A percentile compares a stretch with the other conserved stretches of the same genome.
Conservation (phyloP, 257 asterid genomes). For the Apocynum venetum region DNA sequence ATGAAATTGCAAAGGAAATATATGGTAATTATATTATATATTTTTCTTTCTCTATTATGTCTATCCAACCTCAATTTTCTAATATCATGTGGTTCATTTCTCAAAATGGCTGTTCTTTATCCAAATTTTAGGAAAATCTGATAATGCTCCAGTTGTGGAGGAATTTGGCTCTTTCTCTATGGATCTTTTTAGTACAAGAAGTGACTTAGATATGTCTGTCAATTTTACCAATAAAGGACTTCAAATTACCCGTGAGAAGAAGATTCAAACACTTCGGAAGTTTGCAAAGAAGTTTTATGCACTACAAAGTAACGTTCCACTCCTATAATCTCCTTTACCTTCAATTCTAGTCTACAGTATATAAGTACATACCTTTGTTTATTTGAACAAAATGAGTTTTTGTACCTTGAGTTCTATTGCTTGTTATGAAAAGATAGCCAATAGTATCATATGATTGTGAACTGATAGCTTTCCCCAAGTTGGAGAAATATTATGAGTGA, state of each 20-base stretch:
- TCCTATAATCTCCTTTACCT: neutral
- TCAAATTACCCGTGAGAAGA: conserved; percentile 58
- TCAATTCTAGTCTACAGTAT: neutral
- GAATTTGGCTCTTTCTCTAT: conserved; percentile 89
- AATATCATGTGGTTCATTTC: neutral
- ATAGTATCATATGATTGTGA: neutral
- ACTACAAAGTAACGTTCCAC: conserved; percentile 50
- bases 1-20: conserved; percentile 73
- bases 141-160: conserved; percentile 59
- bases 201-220: conserved; percentile 86
- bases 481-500: neutral
- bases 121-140: conserved; percentile 45
- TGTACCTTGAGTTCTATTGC: neutral
- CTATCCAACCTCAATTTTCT: neutral
- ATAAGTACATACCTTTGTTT: neutral
- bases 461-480: neutral
- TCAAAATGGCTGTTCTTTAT: conserved; percentile 9
- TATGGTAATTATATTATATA: conserved; percentile 48
- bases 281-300: conserved; percentile 69
- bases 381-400: neutral
- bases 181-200: conserved; percentile 72
- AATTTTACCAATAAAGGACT: conserved; percentile 44
- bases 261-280: conserved; percentile 70
- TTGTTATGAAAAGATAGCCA: neutral
- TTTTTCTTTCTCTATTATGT: conserved; percentile 5